phyloP scores from a whole-genome alignment of 164 flowering plant genomes.

The Liriodendron chinense region DNA sequence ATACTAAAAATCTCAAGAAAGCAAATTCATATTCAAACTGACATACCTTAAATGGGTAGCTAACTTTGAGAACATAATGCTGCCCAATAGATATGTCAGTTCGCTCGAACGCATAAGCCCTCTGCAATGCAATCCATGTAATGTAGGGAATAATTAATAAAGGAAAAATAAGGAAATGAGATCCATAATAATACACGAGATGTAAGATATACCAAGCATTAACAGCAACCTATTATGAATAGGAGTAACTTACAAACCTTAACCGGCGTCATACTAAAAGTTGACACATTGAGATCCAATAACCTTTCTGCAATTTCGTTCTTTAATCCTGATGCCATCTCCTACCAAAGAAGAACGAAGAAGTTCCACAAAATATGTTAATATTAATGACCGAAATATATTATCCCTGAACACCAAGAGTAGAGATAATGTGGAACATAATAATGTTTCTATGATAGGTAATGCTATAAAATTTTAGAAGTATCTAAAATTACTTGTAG shows the following conservation, averaged over 20 bases:
- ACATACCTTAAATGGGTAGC: constrained; percentile 89
- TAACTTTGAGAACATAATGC: constrained; percentile 82
- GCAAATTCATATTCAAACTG: neutral
- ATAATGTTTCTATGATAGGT: neutral
- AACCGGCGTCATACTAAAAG: constrained; percentile 80
- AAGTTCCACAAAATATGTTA: neutral
- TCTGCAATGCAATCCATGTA: constrained; percentile 36
- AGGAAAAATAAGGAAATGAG: neutral
- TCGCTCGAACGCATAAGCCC: constrained; percentile 87
- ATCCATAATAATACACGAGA: neutral
- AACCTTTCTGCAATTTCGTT: constrained; percentile 56
- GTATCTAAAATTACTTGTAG: constrained; percentile 54
- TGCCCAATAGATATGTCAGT: constrained; percentile 79
- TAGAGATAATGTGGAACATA: neutral
- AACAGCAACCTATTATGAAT: neutral
- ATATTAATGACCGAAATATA: too few species aligned
- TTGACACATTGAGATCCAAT: constrained; percentile 68
- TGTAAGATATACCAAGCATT: neutral
- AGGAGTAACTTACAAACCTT: constrained; percentile 55
- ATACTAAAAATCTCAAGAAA: neutral
- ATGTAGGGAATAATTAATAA: neutral
- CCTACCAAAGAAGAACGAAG: constrained; percentile 40
- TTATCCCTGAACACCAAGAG: neutral
- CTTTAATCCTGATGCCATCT: constrained; percentile 71
- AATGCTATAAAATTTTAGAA: neutral